Base-by-base conservation (phyloP, 768 basidiomycete species). In the Naganishia antarctica region DNA sequence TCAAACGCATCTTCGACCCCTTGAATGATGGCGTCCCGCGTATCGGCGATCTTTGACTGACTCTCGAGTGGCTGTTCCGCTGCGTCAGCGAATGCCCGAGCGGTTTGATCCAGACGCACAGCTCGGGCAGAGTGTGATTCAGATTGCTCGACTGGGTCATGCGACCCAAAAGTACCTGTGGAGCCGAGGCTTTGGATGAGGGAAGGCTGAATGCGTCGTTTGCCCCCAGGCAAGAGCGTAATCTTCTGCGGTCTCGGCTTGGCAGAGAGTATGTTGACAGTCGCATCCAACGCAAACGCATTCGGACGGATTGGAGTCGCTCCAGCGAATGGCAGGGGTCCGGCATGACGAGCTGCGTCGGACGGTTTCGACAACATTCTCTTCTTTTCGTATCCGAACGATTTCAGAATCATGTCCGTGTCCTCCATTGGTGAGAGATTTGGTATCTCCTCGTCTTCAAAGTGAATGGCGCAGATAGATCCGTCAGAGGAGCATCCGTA, bases 401-500 rank as follows among this genome's bases (percentile, higher is more conserved):
- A 70, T 18, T 69, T 59, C 1, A 77, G 61, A 1, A 74, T 64
- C 23, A 49, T 25, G 3, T 72, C 63, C 4, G 74, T 90, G 32
- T 69, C 64, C 4, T 85, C 84, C 1, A 84, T 73, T 44, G 70
- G 68, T 29, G 69, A 71, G 29, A 76, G 64, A 8, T 76, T 70
- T 0, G 75, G 73, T 18, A 76, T 70, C 48, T 80, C 79, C 13
- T 53, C 60, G 11, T 67, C 53, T 5, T 88, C 86, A 70, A 98
- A 98, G 68, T 83, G 82, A 78, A 96, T 89, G 1, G 87, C 90
- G 0, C 86, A 90, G 61, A 98, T 85, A 0, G 92, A 92, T 1
- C 96, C 96, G 73, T 99, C 96, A 0, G 91, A 94, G 0, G 93
- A 96, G 65, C 89, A 91, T 0, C 91, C 92, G 70, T 94, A 98